Conservation (phyloP, 2,329 filamentous ascomycete species). For the Exserohilum turcica region DNA sequence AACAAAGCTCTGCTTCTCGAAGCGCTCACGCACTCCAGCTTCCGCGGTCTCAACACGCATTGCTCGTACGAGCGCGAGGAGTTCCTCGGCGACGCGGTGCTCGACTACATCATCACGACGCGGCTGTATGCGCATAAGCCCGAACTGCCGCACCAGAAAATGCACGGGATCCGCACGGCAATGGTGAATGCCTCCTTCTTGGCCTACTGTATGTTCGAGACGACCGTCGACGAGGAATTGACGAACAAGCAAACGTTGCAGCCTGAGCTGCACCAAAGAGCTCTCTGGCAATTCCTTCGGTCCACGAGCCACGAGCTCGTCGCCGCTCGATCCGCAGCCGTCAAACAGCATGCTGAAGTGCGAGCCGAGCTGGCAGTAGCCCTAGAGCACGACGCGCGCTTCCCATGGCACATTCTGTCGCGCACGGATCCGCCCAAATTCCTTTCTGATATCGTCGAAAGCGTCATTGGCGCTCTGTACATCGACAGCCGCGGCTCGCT, state of each 20-base stretch:
- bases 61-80: slow-evolving; percentile 76
- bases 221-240: slow-evolving; percentile 45
- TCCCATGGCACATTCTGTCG: slow-evolving; percentile 78
- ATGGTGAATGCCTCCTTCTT: slow-evolving; percentile 82
- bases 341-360: slow-evolving; percentile 56
- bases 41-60: slow-evolving; percentile 49
- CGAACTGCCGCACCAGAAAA: slow-evolving; percentile 60
- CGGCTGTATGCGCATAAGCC: slow-evolving; percentile 61
- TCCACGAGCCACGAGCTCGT: slow-evolving; percentile 58
- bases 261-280: slow-evolving; percentile 36
- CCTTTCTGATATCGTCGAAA: slow-evolving; percentile 68
- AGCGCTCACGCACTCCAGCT: slow-evolving; percentile 79
- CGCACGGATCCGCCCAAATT: slow-evolving; percentile 53
- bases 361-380: slow-evolving; percentile 56
- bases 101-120: slow-evolving; percentile 76
- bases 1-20: slow-evolving; percentile 72
- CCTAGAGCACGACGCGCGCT: slow-evolving; percentile 59
- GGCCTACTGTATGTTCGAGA: slow-evolving; percentile 73
- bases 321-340: slow-evolving; percentile 52
- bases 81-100: slow-evolving; percentile 83
- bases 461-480: slow-evolving; percentile 79
- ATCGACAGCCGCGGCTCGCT: slow-evolving; percentile 63
- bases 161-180: slow-evolving; percentile 77
- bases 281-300: slow-evolving; percentile 74
- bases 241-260: slow-evolving; percentile 41